These are phyloP conservation scores for Tuber aestivum DNA, from an alignment of 495 filamentous ascomycete species.

Conservation along the genomic window DNA sequence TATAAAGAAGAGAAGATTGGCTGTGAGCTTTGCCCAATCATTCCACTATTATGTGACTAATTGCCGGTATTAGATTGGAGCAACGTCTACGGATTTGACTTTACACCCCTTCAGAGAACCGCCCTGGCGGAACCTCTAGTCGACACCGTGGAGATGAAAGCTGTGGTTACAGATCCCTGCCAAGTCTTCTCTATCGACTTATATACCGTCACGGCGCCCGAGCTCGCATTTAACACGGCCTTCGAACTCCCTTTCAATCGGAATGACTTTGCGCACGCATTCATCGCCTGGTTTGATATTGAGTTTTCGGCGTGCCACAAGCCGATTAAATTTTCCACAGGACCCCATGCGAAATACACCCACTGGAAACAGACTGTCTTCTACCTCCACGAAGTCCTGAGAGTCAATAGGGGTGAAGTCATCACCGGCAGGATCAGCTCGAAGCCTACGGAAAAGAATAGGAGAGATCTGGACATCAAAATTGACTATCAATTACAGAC, in stretches of 20 bases:
- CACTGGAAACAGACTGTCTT: conserved; percentile 96
- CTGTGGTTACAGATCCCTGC: conserved; percentile 71
- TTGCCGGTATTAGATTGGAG: conserved; percentile 66
- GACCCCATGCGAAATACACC: conserved; percentile 83
- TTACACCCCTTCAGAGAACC: conserved; percentile 76
- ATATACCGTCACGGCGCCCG: conserved; percentile 64
- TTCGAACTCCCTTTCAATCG: conserved; percentile 53
- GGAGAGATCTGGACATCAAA: conserved; percentile 86
- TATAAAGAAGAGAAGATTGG: conserved; percentile 70
- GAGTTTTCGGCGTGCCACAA: conserved; percentile 60
- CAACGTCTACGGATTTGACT: conserved; percentile 97
- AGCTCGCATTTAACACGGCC: conserved; percentile 68
- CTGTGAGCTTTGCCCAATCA: conserved; percentile 50
- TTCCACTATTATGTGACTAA: conserved; percentile 19
- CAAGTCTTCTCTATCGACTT: conserved; percentile 73
- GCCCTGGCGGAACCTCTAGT: conserved; percentile 81
- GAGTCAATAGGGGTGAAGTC: conserved; percentile 69
- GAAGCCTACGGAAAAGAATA: conserved; percentile 88
- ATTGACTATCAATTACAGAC: conserved; percentile 76
- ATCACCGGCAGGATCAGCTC: conserved; percentile 68
- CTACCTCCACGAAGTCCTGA: conserved; percentile 77
- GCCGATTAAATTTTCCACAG: conserved; percentile 67
- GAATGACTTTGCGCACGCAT: conserved; percentile 61
- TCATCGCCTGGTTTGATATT: conserved; percentile 75
- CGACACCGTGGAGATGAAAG: conserved; percentile 71